Percentiles rank a stretch among this genome's conserved stretches.
phyloP scores from a whole-genome alignment of 257 asterid species.

The Ocimum tenuiflorum region DNA sequence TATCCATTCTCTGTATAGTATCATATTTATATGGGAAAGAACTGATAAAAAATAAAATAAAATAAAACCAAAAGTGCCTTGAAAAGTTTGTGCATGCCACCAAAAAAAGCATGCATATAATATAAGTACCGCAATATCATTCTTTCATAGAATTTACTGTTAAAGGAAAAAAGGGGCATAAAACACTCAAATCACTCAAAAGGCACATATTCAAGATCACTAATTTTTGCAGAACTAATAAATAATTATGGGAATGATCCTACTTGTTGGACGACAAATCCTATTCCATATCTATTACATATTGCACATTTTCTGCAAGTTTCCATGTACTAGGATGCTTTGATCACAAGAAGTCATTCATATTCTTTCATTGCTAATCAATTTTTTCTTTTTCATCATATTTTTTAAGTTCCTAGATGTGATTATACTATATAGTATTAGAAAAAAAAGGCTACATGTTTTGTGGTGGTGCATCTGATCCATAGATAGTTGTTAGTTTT shows the following conservation, averaged over 20 bases:
- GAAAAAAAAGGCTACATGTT: not conserved
- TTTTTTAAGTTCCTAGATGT: no score
- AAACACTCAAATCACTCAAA: conserved; percentile 30
- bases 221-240: conserved; percentile 14
- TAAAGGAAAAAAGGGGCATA: conserved; percentile 19
- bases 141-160: conserved; percentile 2
- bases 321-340: conserved; percentile 16
- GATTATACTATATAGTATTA: no score
- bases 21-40: not conserved
- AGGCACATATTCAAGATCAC: conserved; percentile 40
- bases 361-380: not conserved
- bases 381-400: no score
- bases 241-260: conserved; percentile 23
- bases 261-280: conserved; percentile 15
- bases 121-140: conserved; percentile 17
- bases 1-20: no score
- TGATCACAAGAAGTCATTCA: not conserved
- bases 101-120: conserved; percentile 5
- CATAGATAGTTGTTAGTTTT: no score
- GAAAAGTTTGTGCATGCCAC: conserved; percentile 20
- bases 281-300: not conserved
- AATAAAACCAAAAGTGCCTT: no score
- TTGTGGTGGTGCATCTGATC: not conserved
- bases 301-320: not conserved
- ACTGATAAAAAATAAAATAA: conserved; percentile 10